Evolutionary conservation across 139 green algal species (phyloP).

Genomic region (Chlamydomonas applanata): DNA sequence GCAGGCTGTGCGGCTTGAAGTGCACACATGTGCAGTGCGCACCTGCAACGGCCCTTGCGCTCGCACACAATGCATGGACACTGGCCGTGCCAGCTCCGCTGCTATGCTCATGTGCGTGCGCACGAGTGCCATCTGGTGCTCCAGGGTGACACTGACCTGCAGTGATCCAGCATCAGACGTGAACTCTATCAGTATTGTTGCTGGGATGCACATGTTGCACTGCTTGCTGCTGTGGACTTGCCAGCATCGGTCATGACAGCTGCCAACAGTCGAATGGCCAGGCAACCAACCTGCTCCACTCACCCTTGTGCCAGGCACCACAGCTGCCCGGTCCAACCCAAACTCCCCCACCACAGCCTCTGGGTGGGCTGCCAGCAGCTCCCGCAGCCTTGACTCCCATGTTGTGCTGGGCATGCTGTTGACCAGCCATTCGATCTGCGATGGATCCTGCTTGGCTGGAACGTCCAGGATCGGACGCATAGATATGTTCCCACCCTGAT

Average conservation of each 20-base stretch:
- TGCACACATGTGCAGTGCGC: conserved; percentile 9
- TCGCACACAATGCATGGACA: conserved; percentile 66
- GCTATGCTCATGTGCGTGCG: conserved; percentile 54
- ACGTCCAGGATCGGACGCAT: conserved; percentile 6
- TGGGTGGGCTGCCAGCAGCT: conserved; percentile 19
- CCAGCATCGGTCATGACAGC: too few species aligned
- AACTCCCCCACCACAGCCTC: conserved; percentile 47
- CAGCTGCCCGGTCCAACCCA: conserved; percentile 44
- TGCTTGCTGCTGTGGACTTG: too few species aligned
- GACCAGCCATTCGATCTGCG: background rate
- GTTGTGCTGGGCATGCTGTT: background rate
- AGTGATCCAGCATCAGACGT: too few species aligned
- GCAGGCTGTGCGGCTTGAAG: too few species aligned
- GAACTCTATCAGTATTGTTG: too few species aligned
- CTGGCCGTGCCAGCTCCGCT: conserved; percentile 45
- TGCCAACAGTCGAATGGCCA: too few species aligned
- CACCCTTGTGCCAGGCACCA: conserved; percentile 39
- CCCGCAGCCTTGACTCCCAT: conserved; percentile 30
- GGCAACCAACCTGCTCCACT: background rate
- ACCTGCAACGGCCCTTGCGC: conserved; percentile 29
- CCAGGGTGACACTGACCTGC: conserved; percentile 13
- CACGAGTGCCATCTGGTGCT: conserved; percentile 42
- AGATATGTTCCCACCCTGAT: too few species aligned
- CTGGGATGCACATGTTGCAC: too few species aligned
- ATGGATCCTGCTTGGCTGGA: background rate